Evolutionary conservation across 305 asterid genomes (phyloP).

Genomic region (Rubia peregrina): DNA sequence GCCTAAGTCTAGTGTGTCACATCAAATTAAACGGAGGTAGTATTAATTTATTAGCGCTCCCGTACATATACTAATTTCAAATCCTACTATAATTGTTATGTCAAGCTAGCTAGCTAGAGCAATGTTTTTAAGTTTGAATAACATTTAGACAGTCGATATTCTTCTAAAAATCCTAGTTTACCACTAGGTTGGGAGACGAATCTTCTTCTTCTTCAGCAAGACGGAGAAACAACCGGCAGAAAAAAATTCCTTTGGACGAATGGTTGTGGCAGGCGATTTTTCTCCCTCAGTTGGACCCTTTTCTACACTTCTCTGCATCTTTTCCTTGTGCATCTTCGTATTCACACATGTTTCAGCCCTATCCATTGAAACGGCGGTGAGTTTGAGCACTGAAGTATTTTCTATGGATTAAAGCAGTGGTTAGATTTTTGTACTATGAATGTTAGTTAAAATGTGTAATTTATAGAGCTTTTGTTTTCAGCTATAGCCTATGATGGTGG

Average conservation of each 20-base stretch:
- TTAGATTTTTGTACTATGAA: neutral
- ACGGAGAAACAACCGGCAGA: neutral
- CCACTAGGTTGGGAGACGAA: neutral
- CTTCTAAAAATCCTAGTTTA: neutral
- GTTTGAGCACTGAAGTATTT: neutral
- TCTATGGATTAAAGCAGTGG: neutral
- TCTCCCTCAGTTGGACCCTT: neutral
- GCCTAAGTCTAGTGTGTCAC: too few species aligned
- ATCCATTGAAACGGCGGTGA: neutral
- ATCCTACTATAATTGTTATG: too few species aligned
- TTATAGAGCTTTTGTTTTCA: neutral
- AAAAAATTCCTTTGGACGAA: neutral
- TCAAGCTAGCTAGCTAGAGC: neutral
- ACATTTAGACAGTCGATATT: neutral
- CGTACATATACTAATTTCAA: too few species aligned
- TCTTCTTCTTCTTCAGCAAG: neutral
- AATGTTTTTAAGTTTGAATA: neutral
- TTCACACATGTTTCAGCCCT: neutral
- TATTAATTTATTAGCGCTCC: too few species aligned
- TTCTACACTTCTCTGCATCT: neutral
- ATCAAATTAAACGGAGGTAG: too few species aligned
- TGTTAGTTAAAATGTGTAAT: neutral
- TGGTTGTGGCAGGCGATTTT: neutral
- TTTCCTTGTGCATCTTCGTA: slow-evolving; percentile 3
- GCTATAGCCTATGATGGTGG: neutral